phyloP scores from a whole-genome alignment of 139 green algal genomes.

The Zygnema cylindricum region DNA sequence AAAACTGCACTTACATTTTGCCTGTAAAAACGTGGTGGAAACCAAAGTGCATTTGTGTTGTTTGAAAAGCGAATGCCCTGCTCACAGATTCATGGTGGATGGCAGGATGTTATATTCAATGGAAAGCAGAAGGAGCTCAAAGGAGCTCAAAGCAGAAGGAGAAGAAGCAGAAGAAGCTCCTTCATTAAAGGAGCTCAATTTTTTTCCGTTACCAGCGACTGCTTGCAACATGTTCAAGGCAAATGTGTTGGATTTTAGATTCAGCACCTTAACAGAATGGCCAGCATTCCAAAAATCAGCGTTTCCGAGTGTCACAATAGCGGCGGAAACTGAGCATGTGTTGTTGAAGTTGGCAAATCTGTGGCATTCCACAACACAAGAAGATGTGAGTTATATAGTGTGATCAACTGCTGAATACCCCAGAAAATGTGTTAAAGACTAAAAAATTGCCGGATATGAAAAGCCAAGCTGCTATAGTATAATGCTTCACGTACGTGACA shows the following conservation, averaged over 20 bases:
- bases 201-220: not conserved
- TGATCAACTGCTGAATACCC: not conserved
- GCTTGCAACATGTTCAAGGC: not conserved
- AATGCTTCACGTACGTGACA: not conserved
- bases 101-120: not conserved
- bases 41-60: not conserved
- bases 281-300: conserved; percentile 13
- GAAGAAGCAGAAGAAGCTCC: not conserved
- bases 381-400: not conserved
- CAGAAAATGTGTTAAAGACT: not conserved
- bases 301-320: not conserved
- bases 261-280: not conserved
- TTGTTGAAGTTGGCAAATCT: conserved; percentile 2
- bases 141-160: not conserved
- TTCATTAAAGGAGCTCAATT: not conserved
- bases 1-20: not conserved
- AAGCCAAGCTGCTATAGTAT: not conserved
- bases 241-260: not conserved
- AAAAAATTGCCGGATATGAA: not conserved
- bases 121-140: not conserved
- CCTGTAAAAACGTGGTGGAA: not conserved
- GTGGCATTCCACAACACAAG: not conserved
- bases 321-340: not conserved
- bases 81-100: not conserved
- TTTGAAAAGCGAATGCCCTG: not conserved